Conservation (phyloP, 176 grass and related monocot genomes). For the Phyllostachys edulis region DNA sequence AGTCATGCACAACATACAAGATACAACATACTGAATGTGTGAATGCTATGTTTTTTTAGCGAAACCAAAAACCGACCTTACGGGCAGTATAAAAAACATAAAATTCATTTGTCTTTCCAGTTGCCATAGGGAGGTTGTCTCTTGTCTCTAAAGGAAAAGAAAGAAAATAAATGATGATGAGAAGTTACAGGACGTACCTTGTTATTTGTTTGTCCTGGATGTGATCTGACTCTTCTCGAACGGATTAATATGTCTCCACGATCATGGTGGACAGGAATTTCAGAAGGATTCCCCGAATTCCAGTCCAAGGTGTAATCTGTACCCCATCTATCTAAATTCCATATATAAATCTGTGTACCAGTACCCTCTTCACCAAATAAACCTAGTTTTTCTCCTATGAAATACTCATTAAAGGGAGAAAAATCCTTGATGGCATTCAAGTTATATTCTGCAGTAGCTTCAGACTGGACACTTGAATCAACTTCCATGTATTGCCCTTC, state of each 20-base stretch:
- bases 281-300: conserved; percentile 44
- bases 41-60: not conserved
- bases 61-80: not conserved
- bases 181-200: conserved; percentile 36
- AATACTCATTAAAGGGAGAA: conserved; percentile 91
- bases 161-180: not conserved
- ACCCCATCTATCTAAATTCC: conserved; percentile 94
- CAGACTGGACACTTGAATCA: conserved; percentile 71
- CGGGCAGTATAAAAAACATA: conserved; percentile 12
- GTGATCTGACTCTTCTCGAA: conserved; percentile 71
- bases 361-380: conserved; percentile 66
- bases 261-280: conserved; percentile 28
- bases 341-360: conserved; percentile 84
- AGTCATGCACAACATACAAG: not conserved
- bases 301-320: conserved; percentile 69
- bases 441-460: conserved; percentile 61
- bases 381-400: conserved; percentile 74
- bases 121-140: not conserved
- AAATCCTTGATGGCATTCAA: conserved; percentile 72
- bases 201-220: conserved; percentile 61
- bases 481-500: conserved; percentile 81
- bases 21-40: conserved; percentile 6
- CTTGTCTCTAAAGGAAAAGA: not conserved
- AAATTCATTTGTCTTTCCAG: conserved; percentile 9
- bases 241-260: conserved; percentile 76